These are phyloP conservation scores for Cyberlindnera sargentensis DNA, from an alignment of 805 yeast genomes.

Conservation along the genomic window DNA sequence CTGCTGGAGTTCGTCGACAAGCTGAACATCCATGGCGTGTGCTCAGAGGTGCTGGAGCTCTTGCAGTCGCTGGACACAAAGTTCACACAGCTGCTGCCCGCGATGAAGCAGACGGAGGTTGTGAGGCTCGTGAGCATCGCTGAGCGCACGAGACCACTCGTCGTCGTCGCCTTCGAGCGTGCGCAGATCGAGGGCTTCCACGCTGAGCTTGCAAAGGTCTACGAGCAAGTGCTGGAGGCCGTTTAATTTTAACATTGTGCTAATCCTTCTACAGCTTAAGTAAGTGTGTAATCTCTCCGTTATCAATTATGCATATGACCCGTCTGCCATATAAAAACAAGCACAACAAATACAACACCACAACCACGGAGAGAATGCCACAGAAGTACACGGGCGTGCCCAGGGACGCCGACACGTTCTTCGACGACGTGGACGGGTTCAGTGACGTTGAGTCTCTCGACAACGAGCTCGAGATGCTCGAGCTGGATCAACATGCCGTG, in stretches of 20 bases:
- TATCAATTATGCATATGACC: not conserved
- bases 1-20: slow-evolving; percentile 52
- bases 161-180: slow-evolving; percentile 30
- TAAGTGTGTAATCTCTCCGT: not conserved
- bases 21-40: slow-evolving; percentile 23
- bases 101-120: slow-evolving; percentile 35
- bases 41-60: slow-evolving; percentile 28
- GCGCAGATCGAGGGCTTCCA: slow-evolving; percentile 34
- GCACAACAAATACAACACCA: not conserved
- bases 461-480: slow-evolving; percentile 10
- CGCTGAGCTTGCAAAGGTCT: slow-evolving; percentile 36
- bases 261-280: not conserved
- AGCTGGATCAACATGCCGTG: slow-evolving; percentile 1
- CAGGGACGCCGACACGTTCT: slow-evolving; percentile 6
- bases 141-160: slow-evolving; percentile 40
- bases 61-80: slow-evolving; percentile 34
- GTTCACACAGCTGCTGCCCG: slow-evolving; percentile 32
- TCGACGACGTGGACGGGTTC: slow-evolving; percentile 12
- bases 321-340: not conserved
- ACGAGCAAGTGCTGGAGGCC: slow-evolving; percentile 35
- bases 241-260: not conserved
- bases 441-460: slow-evolving; percentile 21
- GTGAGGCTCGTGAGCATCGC: slow-evolving; percentile 48
- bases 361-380: not conserved
- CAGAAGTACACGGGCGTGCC: slow-evolving; percentile 9